Conservation (phyloP, 352 stramenopile genomes). For the Pythium graminicola region DNA sequence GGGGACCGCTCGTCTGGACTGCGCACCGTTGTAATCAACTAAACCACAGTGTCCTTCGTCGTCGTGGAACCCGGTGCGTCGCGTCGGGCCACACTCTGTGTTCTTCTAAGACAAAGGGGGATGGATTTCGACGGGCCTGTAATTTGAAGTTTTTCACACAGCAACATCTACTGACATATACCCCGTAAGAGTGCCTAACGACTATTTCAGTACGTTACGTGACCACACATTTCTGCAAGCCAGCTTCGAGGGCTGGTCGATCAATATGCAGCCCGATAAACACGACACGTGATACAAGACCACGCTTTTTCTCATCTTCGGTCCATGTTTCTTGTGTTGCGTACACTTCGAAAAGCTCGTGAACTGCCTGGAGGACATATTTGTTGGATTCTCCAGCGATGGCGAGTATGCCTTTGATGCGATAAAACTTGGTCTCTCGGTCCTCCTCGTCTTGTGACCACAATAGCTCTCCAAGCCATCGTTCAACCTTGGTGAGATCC, state of each 20-base stretch:
- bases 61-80: too few species aligned
- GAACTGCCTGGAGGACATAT: constrained; percentile 76
- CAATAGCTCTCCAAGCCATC: constrained; percentile 59
- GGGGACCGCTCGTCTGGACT: too few species aligned
- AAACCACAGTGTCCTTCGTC: too few species aligned
- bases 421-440: constrained; percentile 44
- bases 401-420: constrained; percentile 65
- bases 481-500: constrained; percentile 52
- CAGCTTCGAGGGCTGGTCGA: constrained; percentile 29
- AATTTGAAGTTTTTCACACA: constrained; percentile 6
- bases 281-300: constrained; percentile 42
- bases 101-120: constrained; percentile 4
- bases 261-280: constrained; percentile 65
- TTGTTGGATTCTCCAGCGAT: constrained; percentile 49
- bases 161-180: constrained; percentile 25
- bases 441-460: constrained; percentile 47
- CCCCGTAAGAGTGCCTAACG: not conserved
- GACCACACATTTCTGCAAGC: constrained; percentile 33
- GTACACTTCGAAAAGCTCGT: constrained; percentile 78
- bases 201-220: constrained; percentile 11
- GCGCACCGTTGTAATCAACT: too few species aligned
- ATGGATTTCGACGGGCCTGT: constrained; percentile 9
- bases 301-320: constrained; percentile 9
- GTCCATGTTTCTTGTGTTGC: constrained; percentile 50
- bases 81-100: too few species aligned